Percentiles rank a stretch among this genome's conserved stretches.
phyloP scores from a whole-genome alignment of 306 rosid species.

The Senna siamea region DNA sequence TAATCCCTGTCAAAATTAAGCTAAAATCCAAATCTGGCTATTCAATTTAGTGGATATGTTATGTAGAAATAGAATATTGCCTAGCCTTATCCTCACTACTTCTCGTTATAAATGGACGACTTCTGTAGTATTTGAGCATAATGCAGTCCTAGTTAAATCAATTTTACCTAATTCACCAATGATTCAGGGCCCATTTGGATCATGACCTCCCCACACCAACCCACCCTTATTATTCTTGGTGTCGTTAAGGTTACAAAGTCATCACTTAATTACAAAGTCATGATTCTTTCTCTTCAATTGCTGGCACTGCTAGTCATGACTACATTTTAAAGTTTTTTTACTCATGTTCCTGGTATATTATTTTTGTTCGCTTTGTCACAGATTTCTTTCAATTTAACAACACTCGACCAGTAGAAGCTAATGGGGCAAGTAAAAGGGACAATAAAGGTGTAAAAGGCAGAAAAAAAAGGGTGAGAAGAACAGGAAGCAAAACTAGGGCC shows the following conservation, averaged over 20 bases:
- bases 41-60: background rate
- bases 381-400: no score
- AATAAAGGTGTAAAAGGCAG: background rate
- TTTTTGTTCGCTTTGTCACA: background rate
- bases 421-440: background rate
- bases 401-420: background rate
- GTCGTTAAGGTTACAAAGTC: background rate
- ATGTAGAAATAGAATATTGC: background rate
- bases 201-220: background rate
- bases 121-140: background rate
- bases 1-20: background rate
- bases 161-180: background rate
- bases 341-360: background rate
- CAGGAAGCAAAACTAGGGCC: background rate
- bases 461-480: background rate
- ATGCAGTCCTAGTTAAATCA: background rate
- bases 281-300: background rate
- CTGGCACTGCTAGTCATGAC: background rate
- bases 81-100: background rate
- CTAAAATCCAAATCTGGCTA: background rate
- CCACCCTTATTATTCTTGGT: background rate
- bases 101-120: background rate
- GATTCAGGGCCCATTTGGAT: background rate
- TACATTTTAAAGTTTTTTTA: background rate
- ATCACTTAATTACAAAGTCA: background rate